phyloP scores from a whole-genome alignment of 2,329 filamentous ascomycete genomes.

The Fonsecaea nubica region DNA sequence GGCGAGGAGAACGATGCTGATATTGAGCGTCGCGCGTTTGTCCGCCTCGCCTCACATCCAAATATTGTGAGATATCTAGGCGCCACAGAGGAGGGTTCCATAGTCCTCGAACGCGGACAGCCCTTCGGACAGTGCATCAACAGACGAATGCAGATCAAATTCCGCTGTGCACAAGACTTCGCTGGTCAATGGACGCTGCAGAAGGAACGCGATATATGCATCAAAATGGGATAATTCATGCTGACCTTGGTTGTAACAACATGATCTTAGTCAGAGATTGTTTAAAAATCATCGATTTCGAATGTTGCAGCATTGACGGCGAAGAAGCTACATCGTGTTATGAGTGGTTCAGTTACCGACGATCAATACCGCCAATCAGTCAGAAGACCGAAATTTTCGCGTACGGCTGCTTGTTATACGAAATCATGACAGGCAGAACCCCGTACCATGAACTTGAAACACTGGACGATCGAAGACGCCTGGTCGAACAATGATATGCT shows the following conservation, averaged over 20 bases:
- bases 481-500: too few species aligned
- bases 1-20: too few species aligned
- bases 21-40: constrained; percentile 25
- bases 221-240: constrained; percentile 25
- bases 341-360: background rate
- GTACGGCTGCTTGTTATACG: too few species aligned
- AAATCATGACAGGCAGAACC: too few species aligned
- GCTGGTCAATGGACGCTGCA: constrained; percentile 25
- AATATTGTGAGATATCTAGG: constrained; percentile 20
- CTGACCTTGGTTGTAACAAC: constrained; percentile 29
- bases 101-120: constrained; percentile 23
- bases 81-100: background rate
- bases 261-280: constrained; percentile 24
- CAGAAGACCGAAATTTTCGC: too few species aligned
- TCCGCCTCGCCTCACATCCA: constrained; percentile 26
- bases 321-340: background rate
- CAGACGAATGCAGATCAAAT: constrained; percentile 10
- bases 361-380: too few species aligned
- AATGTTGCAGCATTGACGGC: background rate
- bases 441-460: too few species aligned
- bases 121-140: constrained; percentile 13
- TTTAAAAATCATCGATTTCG: background rate
- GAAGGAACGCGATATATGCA: constrained; percentile 22
- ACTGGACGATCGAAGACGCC: too few species aligned
- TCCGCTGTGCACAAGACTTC: constrained; percentile 14